These are phyloP conservation scores for Fusarium redolens DNA, from an alignment of 2,329 filamentous ascomycete genomes.

Conservation along the genomic window DNA sequence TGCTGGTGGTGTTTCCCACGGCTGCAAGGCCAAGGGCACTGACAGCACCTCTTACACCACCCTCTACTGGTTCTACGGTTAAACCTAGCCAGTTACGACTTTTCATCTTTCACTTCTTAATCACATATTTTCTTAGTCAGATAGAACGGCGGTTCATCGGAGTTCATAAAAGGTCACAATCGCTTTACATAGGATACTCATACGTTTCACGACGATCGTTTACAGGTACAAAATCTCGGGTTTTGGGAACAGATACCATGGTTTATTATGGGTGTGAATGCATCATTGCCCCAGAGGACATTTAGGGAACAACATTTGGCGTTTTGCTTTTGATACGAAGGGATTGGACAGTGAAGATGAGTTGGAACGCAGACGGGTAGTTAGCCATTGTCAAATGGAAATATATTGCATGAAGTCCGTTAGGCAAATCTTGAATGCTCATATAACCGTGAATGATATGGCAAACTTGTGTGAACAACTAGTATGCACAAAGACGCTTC, in stretches of 20 bases:
- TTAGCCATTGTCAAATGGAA: slow-evolving; percentile 10
- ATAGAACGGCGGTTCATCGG: slow-evolving; percentile 37
- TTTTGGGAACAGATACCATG: slow-evolving; percentile 38
- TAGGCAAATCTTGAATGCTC: neutral
- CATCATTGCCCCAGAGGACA: slow-evolving; percentile 18
- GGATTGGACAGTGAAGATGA: neutral
- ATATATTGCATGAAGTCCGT: neutral
- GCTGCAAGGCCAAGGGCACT: slow-evolving; percentile 56
- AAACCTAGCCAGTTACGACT: slow-evolving; percentile 6
- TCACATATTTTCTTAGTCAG: slow-evolving; percentile 24
- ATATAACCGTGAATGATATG: neutral
- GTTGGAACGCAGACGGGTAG: neutral
- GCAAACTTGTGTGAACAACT: neutral
- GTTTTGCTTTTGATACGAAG: slow-evolving; percentile 19
- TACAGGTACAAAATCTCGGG: slow-evolving; percentile 27
- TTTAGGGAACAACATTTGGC: slow-evolving; percentile 8
- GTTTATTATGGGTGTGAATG: slow-evolving; percentile 18
- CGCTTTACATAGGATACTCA: slow-evolving; percentile 31
- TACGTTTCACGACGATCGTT: slow-evolving; percentile 37
- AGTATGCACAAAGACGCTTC: neutral
- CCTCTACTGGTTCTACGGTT: slow-evolving; percentile 69
- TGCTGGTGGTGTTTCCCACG: slow-evolving; percentile 60
- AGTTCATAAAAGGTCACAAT: slow-evolving; percentile 41
- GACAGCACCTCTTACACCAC: slow-evolving; percentile 67
- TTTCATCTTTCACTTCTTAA: slow-evolving; percentile 21